Conservation (phyloP, 257 asterid genomes). For the Solanum tacnaense region DNA sequence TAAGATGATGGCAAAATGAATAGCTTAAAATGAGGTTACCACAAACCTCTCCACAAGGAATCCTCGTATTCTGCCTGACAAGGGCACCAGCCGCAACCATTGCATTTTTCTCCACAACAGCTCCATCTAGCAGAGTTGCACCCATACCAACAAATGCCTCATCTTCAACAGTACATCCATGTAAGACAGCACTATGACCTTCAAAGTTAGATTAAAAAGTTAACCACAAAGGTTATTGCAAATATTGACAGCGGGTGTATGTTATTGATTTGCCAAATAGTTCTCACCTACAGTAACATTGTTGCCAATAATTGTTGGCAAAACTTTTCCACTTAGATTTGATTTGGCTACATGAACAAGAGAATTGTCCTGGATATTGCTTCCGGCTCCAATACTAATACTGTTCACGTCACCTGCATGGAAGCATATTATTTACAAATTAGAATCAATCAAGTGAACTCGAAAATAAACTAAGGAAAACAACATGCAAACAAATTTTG, state of each 20-base stretch:
- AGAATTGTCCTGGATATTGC: slow-evolving; percentile 91
- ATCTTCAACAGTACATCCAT: slow-evolving; percentile 92
- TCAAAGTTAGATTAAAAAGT: slow-evolving; percentile 12
- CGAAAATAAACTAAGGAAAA: not conserved
- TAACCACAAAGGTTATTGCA: not conserved
- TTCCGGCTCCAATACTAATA: slow-evolving; percentile 77
- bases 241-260: not conserved
- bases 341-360: slow-evolving; percentile 96
- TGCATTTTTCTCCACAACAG: slow-evolving; percentile 78
- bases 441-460: not conserved
- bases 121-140: slow-evolving; percentile 95
- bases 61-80: slow-evolving; percentile 84
- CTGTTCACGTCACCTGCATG: slow-evolving; percentile 77
- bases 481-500: not conserved
- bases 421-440: not conserved
- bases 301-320: slow-evolving; percentile 80
- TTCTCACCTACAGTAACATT: slow-evolving; percentile 90
- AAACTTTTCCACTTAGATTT: slow-evolving; percentile 75
- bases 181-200: slow-evolving; percentile 95
- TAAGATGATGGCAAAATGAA: not conserved
- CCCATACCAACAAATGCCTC: slow-evolving; percentile 97
- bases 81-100: slow-evolving; percentile 99
- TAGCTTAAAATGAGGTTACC: not conserved
- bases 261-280: not conserved
- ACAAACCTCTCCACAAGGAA: slow-evolving; percentile 87